Conservation (phyloP, 192 early-diverging fungal species). For the Podila minutissima region DNA sequence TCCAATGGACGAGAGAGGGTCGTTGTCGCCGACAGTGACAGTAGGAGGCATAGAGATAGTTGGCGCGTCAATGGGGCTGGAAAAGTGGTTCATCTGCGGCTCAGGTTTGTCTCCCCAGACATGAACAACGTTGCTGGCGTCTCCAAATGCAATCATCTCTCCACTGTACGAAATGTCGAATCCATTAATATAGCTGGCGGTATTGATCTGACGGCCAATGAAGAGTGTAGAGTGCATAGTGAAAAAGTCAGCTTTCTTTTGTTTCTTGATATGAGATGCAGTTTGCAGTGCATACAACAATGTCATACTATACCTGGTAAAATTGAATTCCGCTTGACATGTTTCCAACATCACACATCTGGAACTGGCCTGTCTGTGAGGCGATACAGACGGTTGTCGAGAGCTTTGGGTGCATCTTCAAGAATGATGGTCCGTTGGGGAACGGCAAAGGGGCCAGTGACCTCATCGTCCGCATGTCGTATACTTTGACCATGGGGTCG, state of each 20-base stretch:
- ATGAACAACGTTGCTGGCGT: slow-evolving; percentile 79
- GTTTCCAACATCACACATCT: slow-evolving; percentile 71
- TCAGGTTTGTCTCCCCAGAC: slow-evolving; percentile 78
- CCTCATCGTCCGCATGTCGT: slow-evolving; percentile 78
- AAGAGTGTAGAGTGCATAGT: too few relatives aligned
- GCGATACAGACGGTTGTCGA: slow-evolving; percentile 71
- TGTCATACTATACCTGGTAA: slow-evolving; percentile 51
- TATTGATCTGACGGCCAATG: slow-evolving; percentile 44
- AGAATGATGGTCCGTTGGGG: slow-evolving; percentile 68
- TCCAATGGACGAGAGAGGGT: slow-evolving; percentile 76
- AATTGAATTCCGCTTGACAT: slow-evolving; percentile 57
- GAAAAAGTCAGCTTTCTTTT: too few relatives aligned
- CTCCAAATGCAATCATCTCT: slow-evolving; percentile 80
- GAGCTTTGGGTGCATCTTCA: slow-evolving; percentile 79
- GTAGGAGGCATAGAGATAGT: slow-evolving; percentile 57
- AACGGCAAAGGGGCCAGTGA: slow-evolving; percentile 78
- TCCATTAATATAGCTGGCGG: slow-evolving; percentile 71
- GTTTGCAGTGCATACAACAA: slow-evolving; percentile 3
- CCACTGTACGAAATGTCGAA: slow-evolving; percentile 85
- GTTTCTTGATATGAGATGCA: too few relatives aligned
- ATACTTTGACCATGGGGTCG: slow-evolving; percentile 86
- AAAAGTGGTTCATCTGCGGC: slow-evolving; percentile 74
- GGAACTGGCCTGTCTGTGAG: slow-evolving; percentile 75
- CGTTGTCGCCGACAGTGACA: slow-evolving; percentile 63
- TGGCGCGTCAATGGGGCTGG: slow-evolving; percentile 62